Conservation (phyloP, 202 grass and related monocot species). For the Zoysia matrella region DNA sequence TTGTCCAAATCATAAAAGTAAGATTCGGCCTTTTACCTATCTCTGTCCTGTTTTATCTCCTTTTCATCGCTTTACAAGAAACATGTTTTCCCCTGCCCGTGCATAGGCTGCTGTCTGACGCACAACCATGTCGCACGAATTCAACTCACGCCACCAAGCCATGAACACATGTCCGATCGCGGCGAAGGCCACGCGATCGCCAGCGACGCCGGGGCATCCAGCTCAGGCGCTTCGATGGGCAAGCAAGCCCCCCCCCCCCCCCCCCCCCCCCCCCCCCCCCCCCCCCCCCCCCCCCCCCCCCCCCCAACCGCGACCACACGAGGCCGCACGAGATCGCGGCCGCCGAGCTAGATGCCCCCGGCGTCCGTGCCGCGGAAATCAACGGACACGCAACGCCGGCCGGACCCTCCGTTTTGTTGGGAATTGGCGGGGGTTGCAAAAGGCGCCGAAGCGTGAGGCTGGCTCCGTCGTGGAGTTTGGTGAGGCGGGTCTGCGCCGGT, state of each 20-base stretch:
- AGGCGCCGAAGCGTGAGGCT: background rate
- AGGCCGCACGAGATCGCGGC: constrained; percentile 7
- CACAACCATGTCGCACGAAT: constrained; percentile 18
- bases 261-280: too few relatives aligned
- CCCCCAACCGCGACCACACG: background rate
- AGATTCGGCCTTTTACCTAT: background rate
- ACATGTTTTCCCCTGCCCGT: background rate
- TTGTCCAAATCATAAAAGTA: constrained; percentile 15
- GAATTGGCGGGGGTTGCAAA: background rate
- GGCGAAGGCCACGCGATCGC: constrained; percentile 10
- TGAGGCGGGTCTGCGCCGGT: constrained; percentile 11
- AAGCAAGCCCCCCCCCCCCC: background rate
- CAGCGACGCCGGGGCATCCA: background rate
- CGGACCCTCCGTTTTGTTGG: background rate
- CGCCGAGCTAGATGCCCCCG: background rate
- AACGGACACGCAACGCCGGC: background rate
- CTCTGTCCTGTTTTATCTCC: constrained; percentile 15
- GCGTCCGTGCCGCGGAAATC: background rate
- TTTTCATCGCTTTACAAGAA: background rate
- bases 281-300: too few relatives aligned
- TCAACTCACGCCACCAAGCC: constrained; percentile 20
- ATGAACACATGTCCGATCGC: constrained; percentile 7
- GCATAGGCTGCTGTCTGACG: background rate
- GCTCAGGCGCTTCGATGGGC: background rate
- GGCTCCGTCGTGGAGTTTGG: constrained; percentile 35